A percentile compares a stretch with the other conserved stretches of the same genome.
Conservation (phyloP, 495 filamentous ascomycete genomes). For the Usnea hakonensis region DNA sequence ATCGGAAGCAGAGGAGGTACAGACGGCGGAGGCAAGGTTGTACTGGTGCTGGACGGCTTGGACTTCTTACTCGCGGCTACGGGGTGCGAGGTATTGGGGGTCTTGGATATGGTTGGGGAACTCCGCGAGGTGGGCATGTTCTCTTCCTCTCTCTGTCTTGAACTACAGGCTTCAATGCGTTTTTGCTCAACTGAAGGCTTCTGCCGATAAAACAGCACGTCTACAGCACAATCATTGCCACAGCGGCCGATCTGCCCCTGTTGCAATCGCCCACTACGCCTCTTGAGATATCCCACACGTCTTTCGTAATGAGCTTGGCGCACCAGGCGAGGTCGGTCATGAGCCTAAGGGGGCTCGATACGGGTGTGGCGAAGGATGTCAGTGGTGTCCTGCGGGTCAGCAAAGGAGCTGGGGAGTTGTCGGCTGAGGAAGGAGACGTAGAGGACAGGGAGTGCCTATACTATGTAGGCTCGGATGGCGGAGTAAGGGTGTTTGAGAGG, state of each 20-base stretch:
- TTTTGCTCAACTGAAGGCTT: not conserved
- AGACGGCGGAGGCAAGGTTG: slow-evolving; percentile 25
- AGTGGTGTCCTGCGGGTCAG: slow-evolving; percentile 81
- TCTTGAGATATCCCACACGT: slow-evolving; percentile 56
- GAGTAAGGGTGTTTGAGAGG: slow-evolving; percentile 70
- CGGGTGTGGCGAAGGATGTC: slow-evolving; percentile 79
- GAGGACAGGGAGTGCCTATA: slow-evolving; percentile 73
- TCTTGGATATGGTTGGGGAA: slow-evolving; percentile 40
- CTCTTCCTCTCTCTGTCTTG: not conserved
- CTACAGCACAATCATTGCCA: slow-evolving; percentile 55
- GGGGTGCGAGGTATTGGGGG: slow-evolving; percentile 26
- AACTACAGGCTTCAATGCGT: not conserved
- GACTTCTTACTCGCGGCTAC: slow-evolving; percentile 49
- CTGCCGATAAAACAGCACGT: slow-evolving; percentile 32
- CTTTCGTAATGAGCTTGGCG: slow-evolving; percentile 60
- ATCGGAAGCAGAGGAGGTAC: slow-evolving; percentile 17
- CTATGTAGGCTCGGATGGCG: slow-evolving; percentile 67
- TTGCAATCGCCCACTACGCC: slow-evolving; percentile 52
- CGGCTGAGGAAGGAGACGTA: slow-evolving; percentile 27
- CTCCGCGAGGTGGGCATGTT: slow-evolving; percentile 44
- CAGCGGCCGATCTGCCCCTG: slow-evolving; percentile 64
- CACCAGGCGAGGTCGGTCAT: slow-evolving; percentile 64
- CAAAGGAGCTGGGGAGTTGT: slow-evolving; percentile 39
- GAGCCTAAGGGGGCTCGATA: slow-evolving; percentile 67
- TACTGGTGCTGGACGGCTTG: slow-evolving; percentile 49